These are phyloP conservation scores for Hyparrhenia diplandra DNA, from an alignment of 176 grass and related monocot genomes.

Conservation along the genomic window DNA sequence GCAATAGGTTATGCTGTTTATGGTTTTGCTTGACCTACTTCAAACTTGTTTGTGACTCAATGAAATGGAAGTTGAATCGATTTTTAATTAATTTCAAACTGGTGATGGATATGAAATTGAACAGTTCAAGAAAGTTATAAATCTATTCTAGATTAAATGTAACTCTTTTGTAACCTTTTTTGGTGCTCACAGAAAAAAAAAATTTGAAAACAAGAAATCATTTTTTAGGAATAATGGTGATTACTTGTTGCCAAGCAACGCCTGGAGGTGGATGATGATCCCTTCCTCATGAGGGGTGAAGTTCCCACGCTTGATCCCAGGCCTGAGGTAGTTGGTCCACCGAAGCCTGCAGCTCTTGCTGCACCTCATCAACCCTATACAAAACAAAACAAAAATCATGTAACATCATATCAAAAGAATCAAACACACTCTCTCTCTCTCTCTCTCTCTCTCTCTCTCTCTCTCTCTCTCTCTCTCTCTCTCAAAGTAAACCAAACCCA, in stretches of 20 bases:
- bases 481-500: neutral
- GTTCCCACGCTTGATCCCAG: conserved; percentile 46
- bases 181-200: neutral
- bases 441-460: no score
- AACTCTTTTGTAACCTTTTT: neutral
- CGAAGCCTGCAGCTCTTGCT: conserved; percentile 58
- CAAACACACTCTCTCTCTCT: no score
- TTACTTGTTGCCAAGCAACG: conserved; percentile 59
- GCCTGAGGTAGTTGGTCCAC: conserved; percentile 55
- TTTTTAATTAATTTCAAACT: neutral
- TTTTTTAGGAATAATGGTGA: neutral
- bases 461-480: no score
- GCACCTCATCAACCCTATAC: conserved; percentile 55
- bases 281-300: conserved; percentile 58
- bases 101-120: neutral
- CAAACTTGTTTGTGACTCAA: neutral
- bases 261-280: conserved; percentile 59
- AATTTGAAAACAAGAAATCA: neutral
- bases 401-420: neutral
- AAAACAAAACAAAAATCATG: neutral
- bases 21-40: neutral
- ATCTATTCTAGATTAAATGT: neutral
- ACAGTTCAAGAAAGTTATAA: neutral
- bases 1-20: neutral
- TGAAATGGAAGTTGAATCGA: neutral